These are phyloP conservation scores for Colletotrichum viniferum DNA, from an alignment of 2,329 filamentous ascomycete genomes.

Conservation along the genomic window DNA sequence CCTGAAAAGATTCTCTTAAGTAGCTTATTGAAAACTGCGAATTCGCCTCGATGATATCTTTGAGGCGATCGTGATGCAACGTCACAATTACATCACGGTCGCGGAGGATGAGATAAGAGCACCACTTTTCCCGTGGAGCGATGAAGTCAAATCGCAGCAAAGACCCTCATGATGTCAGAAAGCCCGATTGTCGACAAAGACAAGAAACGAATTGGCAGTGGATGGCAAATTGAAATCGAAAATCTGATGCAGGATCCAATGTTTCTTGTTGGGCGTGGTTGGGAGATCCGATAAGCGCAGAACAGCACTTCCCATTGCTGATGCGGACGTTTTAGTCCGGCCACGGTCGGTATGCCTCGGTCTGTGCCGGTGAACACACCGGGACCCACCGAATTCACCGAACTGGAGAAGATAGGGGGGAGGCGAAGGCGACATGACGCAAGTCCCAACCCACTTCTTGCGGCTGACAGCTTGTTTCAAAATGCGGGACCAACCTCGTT, in stretches of 20 bases:
- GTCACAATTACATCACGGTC: constrained; percentile 3
- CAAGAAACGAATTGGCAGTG: background rate
- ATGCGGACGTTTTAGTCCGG: background rate
- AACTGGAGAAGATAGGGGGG: background rate
- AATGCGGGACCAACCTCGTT: background rate
- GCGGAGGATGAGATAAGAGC: constrained; percentile 1
- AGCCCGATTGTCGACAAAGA: background rate
- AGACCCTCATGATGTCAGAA: background rate
- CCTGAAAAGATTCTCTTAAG: background rate
- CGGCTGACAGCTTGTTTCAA: background rate
- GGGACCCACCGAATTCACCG: background rate
- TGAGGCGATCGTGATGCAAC: background rate
- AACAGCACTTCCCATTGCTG: background rate
- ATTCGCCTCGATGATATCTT: background rate
- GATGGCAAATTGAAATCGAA: background rate
- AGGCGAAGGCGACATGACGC: background rate
- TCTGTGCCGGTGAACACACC: background rate
- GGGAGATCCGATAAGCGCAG: background rate
- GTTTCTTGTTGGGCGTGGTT: background rate
- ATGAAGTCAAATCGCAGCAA: background rate
- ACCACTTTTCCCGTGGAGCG: constrained; percentile 3
- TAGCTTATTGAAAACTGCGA: background rate
- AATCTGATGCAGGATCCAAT: background rate
- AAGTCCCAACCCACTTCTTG: background rate
- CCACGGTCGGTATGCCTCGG: background rate